Evolutionary conservation across 2,329 filamentous ascomycete genomes (phyloP).

Genomic region (Scedosporium minutisporum): DNA sequence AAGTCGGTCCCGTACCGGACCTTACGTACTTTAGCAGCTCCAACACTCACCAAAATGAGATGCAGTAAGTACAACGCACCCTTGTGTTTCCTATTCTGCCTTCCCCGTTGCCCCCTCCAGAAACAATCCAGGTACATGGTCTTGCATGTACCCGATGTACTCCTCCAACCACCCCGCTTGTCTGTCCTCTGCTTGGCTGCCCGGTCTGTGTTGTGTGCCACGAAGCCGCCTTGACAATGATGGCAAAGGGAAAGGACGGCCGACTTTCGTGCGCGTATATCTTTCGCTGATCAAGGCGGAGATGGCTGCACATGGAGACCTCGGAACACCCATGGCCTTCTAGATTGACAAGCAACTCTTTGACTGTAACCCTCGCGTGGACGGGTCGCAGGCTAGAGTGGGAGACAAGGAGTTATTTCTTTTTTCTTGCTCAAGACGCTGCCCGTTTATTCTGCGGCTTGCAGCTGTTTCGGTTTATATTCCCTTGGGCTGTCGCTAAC

Average conservation of each 20-base stretch:
- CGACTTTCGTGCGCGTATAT: background rate
- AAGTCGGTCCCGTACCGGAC: conserved; percentile 50
- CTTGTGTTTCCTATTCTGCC: conserved; percentile 16
- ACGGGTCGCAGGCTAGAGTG: background rate
- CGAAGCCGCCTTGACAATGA: background rate
- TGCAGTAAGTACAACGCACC: conserved; percentile 43
- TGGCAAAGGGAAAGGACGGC: background rate
- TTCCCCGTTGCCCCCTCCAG: conserved; percentile 17
- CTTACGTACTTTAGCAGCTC: conserved; percentile 45
- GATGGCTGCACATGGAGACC: background rate
- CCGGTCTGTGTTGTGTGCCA: conserved; percentile 1
- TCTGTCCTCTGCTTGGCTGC: conserved; percentile 3
- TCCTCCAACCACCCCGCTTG: conserved; percentile 8
- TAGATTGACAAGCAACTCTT: background rate
- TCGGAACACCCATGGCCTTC: background rate
- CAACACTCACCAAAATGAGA: conserved; percentile 40
- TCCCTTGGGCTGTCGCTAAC: conserved; percentile 8
- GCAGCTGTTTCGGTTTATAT: conserved; percentile 6
- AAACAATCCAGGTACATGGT: conserved; percentile 2
- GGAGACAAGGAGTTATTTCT: background rate
- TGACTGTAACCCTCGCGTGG: background rate
- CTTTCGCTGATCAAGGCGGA: background rate
- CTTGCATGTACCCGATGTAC: conserved; percentile 8
- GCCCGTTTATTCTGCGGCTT: background rate
- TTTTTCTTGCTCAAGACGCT: background rate